Evolutionary conservation across 2,329 filamentous ascomycete genomes (phyloP).

Genomic region (Fusarium nelsonii): DNA sequence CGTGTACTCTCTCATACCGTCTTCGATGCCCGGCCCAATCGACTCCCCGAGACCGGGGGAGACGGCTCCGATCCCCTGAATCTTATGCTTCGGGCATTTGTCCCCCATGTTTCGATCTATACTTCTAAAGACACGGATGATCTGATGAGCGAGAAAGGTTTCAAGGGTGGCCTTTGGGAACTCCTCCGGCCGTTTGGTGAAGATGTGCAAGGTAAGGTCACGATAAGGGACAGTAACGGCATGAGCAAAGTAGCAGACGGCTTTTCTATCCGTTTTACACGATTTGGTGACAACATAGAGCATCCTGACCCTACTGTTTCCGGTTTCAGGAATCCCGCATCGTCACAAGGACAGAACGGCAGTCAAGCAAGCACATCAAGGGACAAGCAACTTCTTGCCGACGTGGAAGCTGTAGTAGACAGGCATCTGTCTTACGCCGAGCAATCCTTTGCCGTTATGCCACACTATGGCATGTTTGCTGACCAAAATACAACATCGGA

Average conservation of each 20-base stretch:
- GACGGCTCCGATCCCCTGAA: constrained; percentile 68
- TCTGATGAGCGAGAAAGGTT: constrained; percentile 84
- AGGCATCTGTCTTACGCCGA: constrained; percentile 83
- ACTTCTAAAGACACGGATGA: constrained; percentile 89
- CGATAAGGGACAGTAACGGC: constrained; percentile 89
- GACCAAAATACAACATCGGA: constrained; percentile 60
- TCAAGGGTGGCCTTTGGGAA: constrained; percentile 84
- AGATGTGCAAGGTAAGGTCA: constrained; percentile 85
- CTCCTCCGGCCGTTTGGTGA: constrained; percentile 93
- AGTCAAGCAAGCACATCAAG: constrained; percentile 47
- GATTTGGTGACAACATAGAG: constrained; percentile 72
- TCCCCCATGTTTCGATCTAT: constrained; percentile 88
- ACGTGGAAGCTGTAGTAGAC: constrained; percentile 85
- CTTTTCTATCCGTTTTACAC: constrained; percentile 87
- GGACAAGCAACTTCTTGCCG: constrained; percentile 60
- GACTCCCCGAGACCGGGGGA: constrained; percentile 58
- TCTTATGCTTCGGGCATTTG: constrained; percentile 85
- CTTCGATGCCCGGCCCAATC: constrained; percentile 61
- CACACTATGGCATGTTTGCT: constrained; percentile 55
- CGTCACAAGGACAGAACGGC: constrained; percentile 54
- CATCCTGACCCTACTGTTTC: constrained; percentile 58
- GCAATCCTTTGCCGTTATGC: constrained; percentile 60
- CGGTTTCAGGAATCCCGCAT: constrained; percentile 49
- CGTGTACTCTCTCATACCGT: constrained; percentile 69
- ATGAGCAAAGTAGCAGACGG: constrained; percentile 87